Evolutionary conservation across 345 rosid species (phyloP), one percentile per base, ranked within the genome.

Genomic region (Capsella bursapastoris): DNA sequence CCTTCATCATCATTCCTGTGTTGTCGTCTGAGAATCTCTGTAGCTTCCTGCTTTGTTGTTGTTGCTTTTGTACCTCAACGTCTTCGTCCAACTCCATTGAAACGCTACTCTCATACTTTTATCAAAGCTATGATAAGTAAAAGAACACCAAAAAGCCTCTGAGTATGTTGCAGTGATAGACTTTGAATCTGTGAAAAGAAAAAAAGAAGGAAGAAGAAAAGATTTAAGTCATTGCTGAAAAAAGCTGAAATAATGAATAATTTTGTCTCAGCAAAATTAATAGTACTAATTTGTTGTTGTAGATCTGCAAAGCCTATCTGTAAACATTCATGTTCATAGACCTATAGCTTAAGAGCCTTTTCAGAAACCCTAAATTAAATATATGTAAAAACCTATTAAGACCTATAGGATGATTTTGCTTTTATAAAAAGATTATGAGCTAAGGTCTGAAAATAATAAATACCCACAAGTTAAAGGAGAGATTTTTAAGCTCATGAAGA

Each of bases 51-150:
- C 96, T 35, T 74, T 85, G 58, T 82, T 73, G 76, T 86, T 86
- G 59, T 87, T 40, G 72, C 78, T 53, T 72, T 81, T 87, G 78
- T 84, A 82, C 71, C 75, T 83, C 90, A 84, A 82, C 48, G 28
- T 68, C 64, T 56, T 69, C 91, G 72, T 88, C 95, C 75, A 82
- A 84, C 83, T 87, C 97, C 98, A 90, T 91, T 79, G 72, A 80
- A 89, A 70, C 85, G 1, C 66, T 64, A 64, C 70, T 86, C 88
- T 94, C 98, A 91, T 94, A 83, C 90, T 97, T 84, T 22, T 81
- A 43, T 14, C 82, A 82, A 75, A 65, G 84, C 76, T 82, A 73
- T 81, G 82, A 80, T 83, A 83, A 72, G 3, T 8, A 16, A 14
- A 16, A 15, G 25, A 22, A 80, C 32, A 32, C 0, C 2, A 55